Evolutionary conservation across 345 rosid genomes (phyloP).

Genomic region (Cardamine chenopodiifolia): DNA sequence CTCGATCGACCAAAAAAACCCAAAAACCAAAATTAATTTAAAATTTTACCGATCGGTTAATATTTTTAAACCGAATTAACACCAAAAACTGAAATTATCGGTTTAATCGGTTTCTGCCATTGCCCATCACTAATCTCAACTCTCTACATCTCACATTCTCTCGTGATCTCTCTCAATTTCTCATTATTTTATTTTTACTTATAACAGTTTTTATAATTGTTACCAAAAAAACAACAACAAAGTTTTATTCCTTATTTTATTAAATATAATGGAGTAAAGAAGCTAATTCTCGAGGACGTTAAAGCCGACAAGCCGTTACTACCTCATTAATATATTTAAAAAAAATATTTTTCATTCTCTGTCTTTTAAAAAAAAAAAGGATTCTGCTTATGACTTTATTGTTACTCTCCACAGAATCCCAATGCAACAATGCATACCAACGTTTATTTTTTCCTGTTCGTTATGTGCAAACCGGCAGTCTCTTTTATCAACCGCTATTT

Average conservation of each 20-base stretch:
- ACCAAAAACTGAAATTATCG: too few species aligned
- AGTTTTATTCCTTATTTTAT: neutral
- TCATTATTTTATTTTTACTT: too few species aligned
- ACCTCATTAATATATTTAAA: neutral
- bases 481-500: neutral
- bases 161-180: too few species aligned
- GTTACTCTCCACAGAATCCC: constrained; percentile 9
- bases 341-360: neutral
- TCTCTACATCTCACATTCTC: too few species aligned
- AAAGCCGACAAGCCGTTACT: constrained; percentile 24
- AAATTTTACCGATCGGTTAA: too few species aligned
- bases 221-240: too few species aligned
- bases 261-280: neutral
- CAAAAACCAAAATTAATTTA: too few species aligned
- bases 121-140: too few species aligned
- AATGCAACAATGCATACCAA: constrained; percentile 15
- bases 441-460: neutral
- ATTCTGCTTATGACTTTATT: constrained; percentile 20
- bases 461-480: neutral
- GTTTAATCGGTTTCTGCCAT: too few species aligned
- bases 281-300: neutral
- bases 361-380: neutral
- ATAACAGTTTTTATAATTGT: too few species aligned
- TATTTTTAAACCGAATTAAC: too few species aligned
- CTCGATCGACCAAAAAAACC: too few species aligned